Evolutionary conservation across 495 filamentous ascomycete genomes (phyloP), one percentile per base, ranked within the genome.

Genomic region (Podospora pseudocomata): DNA sequence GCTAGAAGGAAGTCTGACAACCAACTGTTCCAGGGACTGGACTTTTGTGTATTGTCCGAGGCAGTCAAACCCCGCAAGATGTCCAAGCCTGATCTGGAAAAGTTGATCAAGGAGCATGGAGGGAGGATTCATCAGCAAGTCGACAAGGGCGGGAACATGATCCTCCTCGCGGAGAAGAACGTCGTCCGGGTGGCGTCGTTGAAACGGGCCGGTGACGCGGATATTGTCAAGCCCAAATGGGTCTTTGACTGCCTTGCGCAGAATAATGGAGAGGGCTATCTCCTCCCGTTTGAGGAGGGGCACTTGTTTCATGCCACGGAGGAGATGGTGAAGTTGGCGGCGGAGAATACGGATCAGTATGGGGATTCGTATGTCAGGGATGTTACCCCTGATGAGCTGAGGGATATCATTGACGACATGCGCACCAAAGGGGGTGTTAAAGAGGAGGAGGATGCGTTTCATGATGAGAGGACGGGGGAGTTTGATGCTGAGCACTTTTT

Each of bases 121-220:
- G 95, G 93, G n/a, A 87, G 81, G 53, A 86, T 97, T 57, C 90
- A 88, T 57, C 93, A 97, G 75, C 88, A 86, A 7, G 85, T 91
- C 28, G 88, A 78, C 59, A 85, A 88, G 13, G 83, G 79, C 18
- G 77, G 84, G 4, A 78, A 82, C 55, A 91, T 88, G 39, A 80
- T 95, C 39, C 86, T 90, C 67, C 80, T 99, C 58, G 93, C 89
- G 3, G 96, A 98, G 63, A 89, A 91, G 76, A 90, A 86, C 63
- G 90, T 92, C 16, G 92, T 98, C 65, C 93, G 93, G 72, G 94
- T 95, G 6, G 91, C 91, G 30, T 92, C 91, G 13, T 71, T 97
- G 18, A 89, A 90, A 55, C 96, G 92, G 71, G 81, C 79, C 5
- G 89, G 86, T 19, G 81, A 87, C 2, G 78, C 82, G 26, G 88